Conservation (phyloP, 1,284 basidiomycete genomes). For the Singerocomus rubriflavus region DNA sequence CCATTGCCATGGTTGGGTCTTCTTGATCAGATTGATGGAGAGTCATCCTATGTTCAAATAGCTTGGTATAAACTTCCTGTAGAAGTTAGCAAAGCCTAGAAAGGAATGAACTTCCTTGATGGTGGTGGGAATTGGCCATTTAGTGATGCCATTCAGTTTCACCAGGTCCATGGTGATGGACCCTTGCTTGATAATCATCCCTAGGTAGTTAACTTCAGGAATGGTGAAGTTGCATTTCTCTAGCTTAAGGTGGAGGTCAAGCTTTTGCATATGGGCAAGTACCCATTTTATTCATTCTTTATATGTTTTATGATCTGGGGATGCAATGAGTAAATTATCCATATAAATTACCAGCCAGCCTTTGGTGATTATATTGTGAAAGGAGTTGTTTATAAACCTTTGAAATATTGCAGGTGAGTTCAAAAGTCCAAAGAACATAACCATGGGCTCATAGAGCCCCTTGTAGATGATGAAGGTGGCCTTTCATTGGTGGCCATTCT, state of each 20-base stretch:
- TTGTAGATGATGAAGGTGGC: neutral
- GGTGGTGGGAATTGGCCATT: constrained; percentile 36
- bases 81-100: constrained; percentile 23
- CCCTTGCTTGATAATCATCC: constrained; percentile 32
- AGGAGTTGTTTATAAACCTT: constrained; percentile 18
- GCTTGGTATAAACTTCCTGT: too few species aligned
- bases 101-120: constrained; percentile 35
- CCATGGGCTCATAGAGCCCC: constrained; percentile 27
- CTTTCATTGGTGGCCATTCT: constrained; percentile 25
- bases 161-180: constrained; percentile 35
- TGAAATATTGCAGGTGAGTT: constrained; percentile 32
- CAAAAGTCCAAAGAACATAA: constrained; percentile 39
- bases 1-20: too few species aligned
- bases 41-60: too few species aligned
- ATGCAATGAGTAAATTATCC: constrained; percentile 26
- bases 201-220: constrained; percentile 36
- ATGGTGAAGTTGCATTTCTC: constrained; percentile 41
- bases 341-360: constrained; percentile 14
- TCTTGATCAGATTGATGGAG: too few species aligned
- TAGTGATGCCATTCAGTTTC: constrained; percentile 36
- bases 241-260: constrained; percentile 33
- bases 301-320: neutral
- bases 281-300: constrained; percentile 13
- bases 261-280: constrained; percentile 23
- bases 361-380: constrained; percentile 10